Evolutionary conservation across 108 stramenopile genomes (phyloP).

Genomic region (Fragilariopsis cylindrus): DNA sequence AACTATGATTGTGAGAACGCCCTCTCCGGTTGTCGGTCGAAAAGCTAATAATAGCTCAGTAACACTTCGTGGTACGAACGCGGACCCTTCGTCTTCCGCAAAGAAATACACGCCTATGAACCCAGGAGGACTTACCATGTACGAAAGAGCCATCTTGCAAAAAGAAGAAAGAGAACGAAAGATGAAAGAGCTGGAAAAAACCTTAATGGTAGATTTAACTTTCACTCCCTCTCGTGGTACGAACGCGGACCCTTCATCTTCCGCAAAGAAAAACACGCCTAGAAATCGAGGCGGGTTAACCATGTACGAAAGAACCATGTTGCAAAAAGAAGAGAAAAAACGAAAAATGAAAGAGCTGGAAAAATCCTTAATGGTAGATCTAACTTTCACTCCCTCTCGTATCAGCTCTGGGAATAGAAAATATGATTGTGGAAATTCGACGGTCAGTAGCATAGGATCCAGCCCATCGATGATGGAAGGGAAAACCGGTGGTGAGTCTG

Average conservation of each 20-base stretch:
- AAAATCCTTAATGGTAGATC: slow-evolving; percentile 25
- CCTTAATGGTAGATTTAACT: slow-evolving; percentile 25
- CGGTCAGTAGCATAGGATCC: slow-evolving; percentile 14
- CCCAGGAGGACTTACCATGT: slow-evolving; percentile 19
- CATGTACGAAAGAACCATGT: slow-evolving; percentile 25
- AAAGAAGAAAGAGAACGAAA: background rate
- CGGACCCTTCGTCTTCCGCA: no score
- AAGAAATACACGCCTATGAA: no score
- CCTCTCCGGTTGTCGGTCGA: no score
- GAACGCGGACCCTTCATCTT: background rate
- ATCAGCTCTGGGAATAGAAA: background rate
- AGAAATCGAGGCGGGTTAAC: slow-evolving; percentile 18
- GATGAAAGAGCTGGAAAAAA: slow-evolving; percentile 17
- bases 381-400: slow-evolving; percentile 24
- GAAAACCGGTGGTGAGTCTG: background rate
- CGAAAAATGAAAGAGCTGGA: slow-evolving; percentile 30
- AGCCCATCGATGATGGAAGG: background rate
- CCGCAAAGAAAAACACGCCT: background rate
- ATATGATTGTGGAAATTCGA: background rate
- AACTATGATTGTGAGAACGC: no score
- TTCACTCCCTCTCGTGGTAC: slow-evolving; percentile 18
- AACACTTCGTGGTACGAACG: no score
- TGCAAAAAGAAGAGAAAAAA: slow-evolving; percentile 31
- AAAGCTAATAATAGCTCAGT: no score
- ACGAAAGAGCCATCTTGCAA: slow-evolving; percentile 26